Conservation (phyloP, 2,329 filamentous ascomycete species). For the Botrytis deweyae region DNA sequence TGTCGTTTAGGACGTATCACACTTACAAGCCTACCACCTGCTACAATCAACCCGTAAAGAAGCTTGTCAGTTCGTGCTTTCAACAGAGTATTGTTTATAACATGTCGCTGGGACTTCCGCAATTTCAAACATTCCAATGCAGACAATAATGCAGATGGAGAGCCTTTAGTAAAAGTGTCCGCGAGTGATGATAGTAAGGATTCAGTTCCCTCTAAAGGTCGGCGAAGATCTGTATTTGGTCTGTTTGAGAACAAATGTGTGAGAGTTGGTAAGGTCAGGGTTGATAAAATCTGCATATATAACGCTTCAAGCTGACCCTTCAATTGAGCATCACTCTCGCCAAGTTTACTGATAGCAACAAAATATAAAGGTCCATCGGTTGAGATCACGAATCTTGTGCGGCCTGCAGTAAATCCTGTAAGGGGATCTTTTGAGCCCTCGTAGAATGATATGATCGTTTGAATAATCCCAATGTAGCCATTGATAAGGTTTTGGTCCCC, state of each 20-base stretch:
- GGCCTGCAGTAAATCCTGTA: conserved; percentile 81
- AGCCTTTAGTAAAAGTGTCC: conserved; percentile 92
- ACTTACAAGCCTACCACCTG: conserved; percentile 88
- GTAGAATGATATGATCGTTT: conserved; percentile 97
- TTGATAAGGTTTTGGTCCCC: conserved; percentile 89
- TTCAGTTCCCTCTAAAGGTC: conserved; percentile 89
- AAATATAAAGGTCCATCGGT: conserved; percentile 88
- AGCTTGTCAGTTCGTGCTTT: conserved; percentile 75
- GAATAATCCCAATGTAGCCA: conserved; percentile 89
- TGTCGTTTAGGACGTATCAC: conserved; percentile 93
- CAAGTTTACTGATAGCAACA: conserved; percentile 85
- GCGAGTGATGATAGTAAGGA: conserved; percentile 85
- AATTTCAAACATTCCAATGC: conserved; percentile 92
- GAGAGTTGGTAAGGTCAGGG: conserved; percentile 83
- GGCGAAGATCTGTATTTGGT: conserved; percentile 89
- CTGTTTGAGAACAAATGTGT: conserved; percentile 84
- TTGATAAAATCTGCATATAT: conserved; percentile 98
- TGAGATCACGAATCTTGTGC: conserved; percentile 79
- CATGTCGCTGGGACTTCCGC: conserved; percentile 79
- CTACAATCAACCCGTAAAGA: conserved; percentile 90
- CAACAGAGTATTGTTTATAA: conserved; percentile 84
- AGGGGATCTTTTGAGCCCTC: conserved; percentile 76
- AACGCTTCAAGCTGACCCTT: conserved; percentile 85
- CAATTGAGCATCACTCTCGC: conserved; percentile 89
- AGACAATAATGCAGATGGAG: conserved; percentile 81